Percentiles rank a stretch among this genome's conserved stretches.
phyloP scores from a whole-genome alignment of 768 basidiomycete genomes.

The Hysterangium stoloniferum region DNA sequence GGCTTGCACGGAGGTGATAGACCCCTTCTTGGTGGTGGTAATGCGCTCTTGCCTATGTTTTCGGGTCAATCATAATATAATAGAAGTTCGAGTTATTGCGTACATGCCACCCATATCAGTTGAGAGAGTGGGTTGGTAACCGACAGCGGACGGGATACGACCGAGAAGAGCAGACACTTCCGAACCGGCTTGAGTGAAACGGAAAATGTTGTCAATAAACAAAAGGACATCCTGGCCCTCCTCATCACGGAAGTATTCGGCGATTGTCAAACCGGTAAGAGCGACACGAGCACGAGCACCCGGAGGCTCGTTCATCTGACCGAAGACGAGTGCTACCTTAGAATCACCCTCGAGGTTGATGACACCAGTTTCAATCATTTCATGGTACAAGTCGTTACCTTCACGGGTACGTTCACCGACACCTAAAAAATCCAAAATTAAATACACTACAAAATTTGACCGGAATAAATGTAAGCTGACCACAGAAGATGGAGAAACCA shows the following conservation, averaged over 20 bases:
- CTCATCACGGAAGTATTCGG: slow-evolving; percentile 99
- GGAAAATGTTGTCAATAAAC: slow-evolving; percentile 99
- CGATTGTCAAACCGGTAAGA: slow-evolving; percentile 97
- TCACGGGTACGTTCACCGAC: slow-evolving; percentile 99
- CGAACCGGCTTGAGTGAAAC: slow-evolving; percentile 99
- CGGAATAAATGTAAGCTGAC: too few species aligned
- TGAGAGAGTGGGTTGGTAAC: slow-evolving; percentile 99
- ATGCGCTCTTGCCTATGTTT: slow-evolving; percentile 93
- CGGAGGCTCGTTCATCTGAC: slow-evolving; percentile 99
- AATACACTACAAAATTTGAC: neutral
- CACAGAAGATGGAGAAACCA: slow-evolving; percentile 99
- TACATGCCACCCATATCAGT: slow-evolving; percentile 99
- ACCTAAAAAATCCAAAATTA: slow-evolving; percentile 42
- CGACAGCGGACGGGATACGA: slow-evolving; percentile 99
- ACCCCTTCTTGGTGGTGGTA: slow-evolving; percentile 99
- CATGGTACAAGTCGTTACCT: slow-evolving; percentile 98
- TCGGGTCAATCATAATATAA: neutral
- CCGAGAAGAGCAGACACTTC: slow-evolving; percentile 99
- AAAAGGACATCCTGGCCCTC: slow-evolving; percentile 99
- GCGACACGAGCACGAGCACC: slow-evolving; percentile 99
- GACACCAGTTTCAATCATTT: slow-evolving; percentile 99
- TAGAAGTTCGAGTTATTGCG: neutral
- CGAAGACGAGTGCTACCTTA: slow-evolving; percentile 99
- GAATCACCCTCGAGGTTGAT: slow-evolving; percentile 99
- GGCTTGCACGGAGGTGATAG: slow-evolving; percentile 99